Conservation (phyloP, 78 protist genomes). For the Dictyostelium firmibasis region DNA sequence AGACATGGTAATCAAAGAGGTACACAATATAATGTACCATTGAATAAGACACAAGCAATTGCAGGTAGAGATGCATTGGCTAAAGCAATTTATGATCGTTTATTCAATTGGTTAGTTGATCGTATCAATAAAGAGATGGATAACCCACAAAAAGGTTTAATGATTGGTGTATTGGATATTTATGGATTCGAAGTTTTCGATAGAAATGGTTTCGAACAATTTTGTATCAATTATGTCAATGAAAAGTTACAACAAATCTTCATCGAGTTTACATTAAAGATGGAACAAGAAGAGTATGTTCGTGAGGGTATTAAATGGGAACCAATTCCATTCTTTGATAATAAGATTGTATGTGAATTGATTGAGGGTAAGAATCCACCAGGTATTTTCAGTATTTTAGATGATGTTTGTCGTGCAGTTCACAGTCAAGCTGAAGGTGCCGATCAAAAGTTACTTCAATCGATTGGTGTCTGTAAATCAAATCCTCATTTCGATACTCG, state of each 20-base stretch:
- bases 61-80: constrained; percentile 83
- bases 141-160: constrained; percentile 19
- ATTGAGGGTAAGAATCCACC: constrained; percentile 87
- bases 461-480: constrained; percentile 27
- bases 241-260: constrained; percentile 96
- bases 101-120: constrained; percentile 82
- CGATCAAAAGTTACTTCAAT: constrained; percentile 41
- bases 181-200: constrained; percentile 93
- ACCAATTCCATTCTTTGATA: constrained; percentile 90
- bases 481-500: constrained; percentile 80
- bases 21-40: constrained; percentile 84
- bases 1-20: constrained; percentile 82
- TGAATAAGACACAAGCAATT: constrained; percentile 74
- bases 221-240: constrained; percentile 96
- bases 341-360: constrained; percentile 88
- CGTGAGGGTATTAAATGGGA: constrained; percentile 92
- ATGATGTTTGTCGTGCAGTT: constrained; percentile 86
- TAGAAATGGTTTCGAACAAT: constrained; percentile 93
- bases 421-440: constrained; percentile 84
- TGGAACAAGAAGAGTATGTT: constrained; percentile 93
- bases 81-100: constrained; percentile 56
- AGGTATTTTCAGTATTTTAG: constrained; percentile 58
- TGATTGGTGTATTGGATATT: constrained; percentile 91
- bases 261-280: constrained; percentile 90
- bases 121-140: constrained; percentile 84